Evolutionary conservation across 2,329 filamentous ascomycete species (phyloP).

Genomic region (Epichloe baconii): DNA sequence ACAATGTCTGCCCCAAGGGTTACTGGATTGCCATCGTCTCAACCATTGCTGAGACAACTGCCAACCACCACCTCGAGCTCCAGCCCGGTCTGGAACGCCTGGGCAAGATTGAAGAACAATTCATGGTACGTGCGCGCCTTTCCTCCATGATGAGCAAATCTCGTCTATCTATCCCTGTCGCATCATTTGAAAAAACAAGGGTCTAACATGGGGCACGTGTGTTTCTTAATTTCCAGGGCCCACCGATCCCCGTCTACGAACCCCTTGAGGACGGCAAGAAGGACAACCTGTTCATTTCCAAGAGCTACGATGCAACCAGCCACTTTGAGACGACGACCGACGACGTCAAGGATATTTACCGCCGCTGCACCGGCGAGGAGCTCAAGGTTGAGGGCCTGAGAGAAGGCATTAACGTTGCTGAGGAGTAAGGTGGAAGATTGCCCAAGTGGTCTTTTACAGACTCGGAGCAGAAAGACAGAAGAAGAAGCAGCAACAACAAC

Average conservation of each 20-base stretch:
- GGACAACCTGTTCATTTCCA: slow-evolving; percentile 94
- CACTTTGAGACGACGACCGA: slow-evolving; percentile 91
- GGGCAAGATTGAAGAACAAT: slow-evolving; percentile 90
- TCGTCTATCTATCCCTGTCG: neutral
- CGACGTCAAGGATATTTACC: slow-evolving; percentile 90
- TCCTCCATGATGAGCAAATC: neutral
- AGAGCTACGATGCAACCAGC: slow-evolving; percentile 95
- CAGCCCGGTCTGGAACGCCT: slow-evolving; percentile 85
- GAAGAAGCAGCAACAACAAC: neutral
- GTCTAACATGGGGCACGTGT: neutral
- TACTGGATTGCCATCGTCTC: slow-evolving; percentile 99
- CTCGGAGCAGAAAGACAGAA: neutral
- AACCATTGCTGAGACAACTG: slow-evolving; percentile 81
- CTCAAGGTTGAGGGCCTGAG: slow-evolving; percentile 78
- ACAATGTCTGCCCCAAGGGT: slow-evolving; percentile 97
- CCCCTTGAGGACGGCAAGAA: slow-evolving; percentile 68
- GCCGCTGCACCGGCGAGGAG: slow-evolving; percentile 68
- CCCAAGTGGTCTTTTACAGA: neutral
- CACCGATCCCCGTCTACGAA: slow-evolving; percentile 88
- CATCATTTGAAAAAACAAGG: neutral
- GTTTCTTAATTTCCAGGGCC: slow-evolving; percentile 32
- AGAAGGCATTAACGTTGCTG: slow-evolving; percentile 62
- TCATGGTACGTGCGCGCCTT: slow-evolving; percentile 50
- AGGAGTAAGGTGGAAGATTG: slow-evolving; percentile 34
- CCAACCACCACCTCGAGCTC: slow-evolving; percentile 93